Evolutionary conservation across 169 alveolate genomes (phyloP), one percentile per base, ranked within the genome.

Genomic region (Plasmodium falciparum): DNA sequence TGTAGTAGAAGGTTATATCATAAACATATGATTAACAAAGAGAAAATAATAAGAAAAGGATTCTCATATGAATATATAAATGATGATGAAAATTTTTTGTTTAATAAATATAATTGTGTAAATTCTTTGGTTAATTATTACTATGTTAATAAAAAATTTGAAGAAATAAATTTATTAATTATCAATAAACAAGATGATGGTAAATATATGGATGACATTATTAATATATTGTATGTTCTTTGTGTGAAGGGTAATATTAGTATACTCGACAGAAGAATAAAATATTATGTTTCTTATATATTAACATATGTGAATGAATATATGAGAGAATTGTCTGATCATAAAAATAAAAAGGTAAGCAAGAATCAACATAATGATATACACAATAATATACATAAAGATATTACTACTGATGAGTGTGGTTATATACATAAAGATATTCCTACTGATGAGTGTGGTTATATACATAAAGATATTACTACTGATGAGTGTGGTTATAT

Each of bases 191-290:
- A 47, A 9, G 70, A 26, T 43, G 59, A 62, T 39, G 39, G 45
- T 8, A 43, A 61, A 59, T 4, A 45, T 45, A 22, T 71, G n/a
- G 92, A 86, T 58, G 49, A 72, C 15, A 58, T 72, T 13, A 62
- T 86, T 33, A 56, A 61, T 59, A 86, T 61, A 24, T 72, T 86
- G 58, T 72, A 86, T 56, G 26, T 29, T 9, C 26, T 86, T 17
- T 86, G 92, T 47, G 92, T 86, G 13, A 72, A 86, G 22, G 92
- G 92, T 24, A 72, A 86, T 15, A 86, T 86, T 5, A 75, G 50
- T 22, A 6, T 39, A 61, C 62, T 17, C 15, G 92, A 86, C 11
- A 88, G 73, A n/a, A 71, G 92, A 13, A 56, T 86, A 17, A 59
- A 54, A 49, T 59, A 71, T 33, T 86, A 71, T 54, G 85, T 86